phyloP scores from a whole-genome alignment of 2,329 filamentous ascomycete genomes.

The Clarireedia sp. region DNA sequence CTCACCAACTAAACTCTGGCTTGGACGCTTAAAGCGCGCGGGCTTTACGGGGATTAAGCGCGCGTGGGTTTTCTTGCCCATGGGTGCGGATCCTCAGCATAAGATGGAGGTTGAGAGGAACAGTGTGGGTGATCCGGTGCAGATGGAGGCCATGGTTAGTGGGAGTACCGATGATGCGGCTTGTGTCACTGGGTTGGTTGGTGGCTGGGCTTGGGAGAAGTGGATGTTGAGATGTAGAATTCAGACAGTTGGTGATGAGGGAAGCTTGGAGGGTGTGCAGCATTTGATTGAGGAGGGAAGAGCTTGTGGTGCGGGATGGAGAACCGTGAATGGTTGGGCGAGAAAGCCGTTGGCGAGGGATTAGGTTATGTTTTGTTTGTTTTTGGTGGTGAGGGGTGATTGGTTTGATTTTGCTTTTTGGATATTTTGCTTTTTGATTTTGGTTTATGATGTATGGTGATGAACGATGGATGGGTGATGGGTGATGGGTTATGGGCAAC shows the following conservation, averaged over 20 bases:
- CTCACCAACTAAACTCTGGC: conserved; percentile 70
- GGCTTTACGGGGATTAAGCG: conserved; percentile 77
- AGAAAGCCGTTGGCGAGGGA: conserved; percentile 44
- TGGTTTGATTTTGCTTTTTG: not conserved
- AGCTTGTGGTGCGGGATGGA: conserved; percentile 49
- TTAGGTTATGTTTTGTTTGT: not conserved
- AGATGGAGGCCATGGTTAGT: conserved; percentile 54
- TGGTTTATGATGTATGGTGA: not conserved
- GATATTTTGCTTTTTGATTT: not conserved
- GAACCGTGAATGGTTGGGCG: conserved; percentile 55
- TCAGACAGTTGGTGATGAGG: conserved; percentile 70
- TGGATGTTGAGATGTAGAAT: conserved; percentile 86
- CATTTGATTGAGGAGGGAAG: conserved; percentile 57
- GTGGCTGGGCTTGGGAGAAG: conserved; percentile 89
- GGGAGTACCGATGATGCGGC: conserved; percentile 67
- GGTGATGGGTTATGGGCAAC: not conserved
- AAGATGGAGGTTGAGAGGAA: conserved; percentile 33
- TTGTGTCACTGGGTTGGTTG: conserved; percentile 71
- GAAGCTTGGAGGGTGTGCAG: conserved; percentile 52
- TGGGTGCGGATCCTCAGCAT: conserved; percentile 51
- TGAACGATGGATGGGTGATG: not conserved
- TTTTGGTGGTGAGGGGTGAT: not conserved
- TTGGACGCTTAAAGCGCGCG: conserved; percentile 62
- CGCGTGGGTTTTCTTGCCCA: conserved; percentile 82
- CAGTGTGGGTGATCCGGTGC: conserved; percentile 36